Evolutionary conservation across 305 asterid species (phyloP).

Genomic region (Petunia hybrid): DNA sequence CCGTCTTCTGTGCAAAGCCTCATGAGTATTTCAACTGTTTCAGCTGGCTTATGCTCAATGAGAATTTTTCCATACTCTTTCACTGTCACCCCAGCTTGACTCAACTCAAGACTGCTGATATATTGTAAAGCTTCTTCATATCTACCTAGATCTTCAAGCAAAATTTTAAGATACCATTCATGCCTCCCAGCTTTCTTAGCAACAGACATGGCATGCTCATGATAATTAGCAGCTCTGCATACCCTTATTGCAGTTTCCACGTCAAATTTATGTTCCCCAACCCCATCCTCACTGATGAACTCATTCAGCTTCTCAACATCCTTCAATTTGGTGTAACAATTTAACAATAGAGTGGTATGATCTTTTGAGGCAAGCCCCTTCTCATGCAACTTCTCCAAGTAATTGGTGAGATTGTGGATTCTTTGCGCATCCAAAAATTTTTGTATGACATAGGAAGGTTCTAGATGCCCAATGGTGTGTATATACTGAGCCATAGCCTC

Average conservation of each 20-base stretch:
- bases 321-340: constrained; percentile 95
- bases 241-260: constrained; percentile 98
- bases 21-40: constrained; percentile 83
- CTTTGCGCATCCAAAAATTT: constrained; percentile 98
- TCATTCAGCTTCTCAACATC: constrained; percentile 89
- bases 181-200: constrained; percentile 98
- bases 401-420: constrained; percentile 89
- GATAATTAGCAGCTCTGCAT: constrained; percentile 97
- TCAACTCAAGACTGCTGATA: constrained; percentile 88
- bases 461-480: constrained; percentile 91
- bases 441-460: constrained; percentile 96
- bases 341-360: constrained; percentile 93
- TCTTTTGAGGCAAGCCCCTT: constrained; percentile 97
- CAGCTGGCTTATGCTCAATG: constrained; percentile 90
- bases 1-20: constrained; percentile 94
- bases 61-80: constrained; percentile 96
- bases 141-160: constrained; percentile 93
- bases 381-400: constrained; percentile 97
- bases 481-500: constrained; percentile 97
- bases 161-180: constrained; percentile 93
- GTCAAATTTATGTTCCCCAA: constrained; percentile 87
- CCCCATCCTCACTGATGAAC: constrained; percentile 89
- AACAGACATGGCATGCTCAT: constrained; percentile 98
- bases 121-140: constrained; percentile 95
- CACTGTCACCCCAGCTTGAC: constrained; percentile 95